Evolutionary conservation across 2,329 filamentous ascomycete genomes (phyloP).

Genomic region (Albifimbria verrucaria): DNA sequence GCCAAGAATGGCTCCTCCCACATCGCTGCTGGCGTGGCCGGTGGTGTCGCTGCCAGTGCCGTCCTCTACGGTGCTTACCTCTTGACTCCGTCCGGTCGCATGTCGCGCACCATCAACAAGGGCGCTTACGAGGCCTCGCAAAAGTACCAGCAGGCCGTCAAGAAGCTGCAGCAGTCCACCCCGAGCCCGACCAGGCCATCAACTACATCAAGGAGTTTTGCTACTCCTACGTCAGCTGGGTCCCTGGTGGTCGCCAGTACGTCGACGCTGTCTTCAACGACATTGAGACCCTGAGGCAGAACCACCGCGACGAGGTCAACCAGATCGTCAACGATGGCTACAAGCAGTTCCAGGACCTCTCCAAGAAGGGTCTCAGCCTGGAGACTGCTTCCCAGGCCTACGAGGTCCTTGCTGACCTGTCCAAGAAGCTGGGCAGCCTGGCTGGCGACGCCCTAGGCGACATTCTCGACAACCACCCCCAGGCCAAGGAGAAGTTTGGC

Average conservation of each 20-base stretch:
- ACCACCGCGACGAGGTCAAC: conserved; percentile 69
- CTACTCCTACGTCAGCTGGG: conserved; percentile 66
- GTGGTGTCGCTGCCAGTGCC: conserved; percentile 39
- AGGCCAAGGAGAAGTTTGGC: conserved; percentile 69
- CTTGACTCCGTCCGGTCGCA: conserved; percentile 40
- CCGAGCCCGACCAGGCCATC: conserved; percentile 64
- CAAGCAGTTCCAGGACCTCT: conserved; percentile 59
- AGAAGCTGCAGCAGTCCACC: conserved; percentile 58
- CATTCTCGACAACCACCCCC: conserved; percentile 69
- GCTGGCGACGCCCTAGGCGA: conserved; percentile 61
- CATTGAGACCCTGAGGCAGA: conserved; percentile 62
- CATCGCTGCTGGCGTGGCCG: conserved; percentile 37
- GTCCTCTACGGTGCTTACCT: conserved; percentile 41
- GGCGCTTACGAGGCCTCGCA: conserved; percentile 52
- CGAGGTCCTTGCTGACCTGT: conserved; percentile 59
- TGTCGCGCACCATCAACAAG: conserved; percentile 40
- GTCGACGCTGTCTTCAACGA: conserved; percentile 70
- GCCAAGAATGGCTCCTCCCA: conserved; percentile 21
- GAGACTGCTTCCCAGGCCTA: conserved; percentile 60
- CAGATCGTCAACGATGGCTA: conserved; percentile 66
- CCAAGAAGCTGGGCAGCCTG: conserved; percentile 57
- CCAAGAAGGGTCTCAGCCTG: conserved; percentile 57
- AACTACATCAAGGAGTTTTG: conserved; percentile 63
- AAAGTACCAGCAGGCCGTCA: conserved; percentile 57
- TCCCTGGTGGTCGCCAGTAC: conserved; percentile 67